Base-by-base conservation (phyloP, 2,329 filamentous ascomycete genomes). In the Aureobasidium subglaciale region DNA sequence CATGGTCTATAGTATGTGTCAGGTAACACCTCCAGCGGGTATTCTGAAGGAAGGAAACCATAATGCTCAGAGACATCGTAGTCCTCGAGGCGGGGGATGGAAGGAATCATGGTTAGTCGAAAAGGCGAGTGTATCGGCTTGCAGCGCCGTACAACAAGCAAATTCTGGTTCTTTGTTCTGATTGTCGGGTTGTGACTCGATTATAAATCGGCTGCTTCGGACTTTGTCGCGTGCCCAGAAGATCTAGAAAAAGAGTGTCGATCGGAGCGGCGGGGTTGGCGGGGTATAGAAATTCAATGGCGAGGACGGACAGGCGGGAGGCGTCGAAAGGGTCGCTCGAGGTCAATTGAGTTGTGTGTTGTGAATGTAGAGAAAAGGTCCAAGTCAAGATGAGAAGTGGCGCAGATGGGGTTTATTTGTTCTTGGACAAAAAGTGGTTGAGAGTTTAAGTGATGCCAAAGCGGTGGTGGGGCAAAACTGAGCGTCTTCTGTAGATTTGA, bases 1-100 rank as follows among this genome's bases (percentile, higher is more conserved):
- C 93, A 99, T 67, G 90, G 89, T 70, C 88, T 85, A 73, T 97
- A 99, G 76, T 96, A 97, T 2, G 87, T 82, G 67, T 96, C 88
- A 9, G 90, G 87, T 13, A 99, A 83, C 55, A 82, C 76, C 59
- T 88, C 84, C 60, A 97, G 77, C 38, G 93, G 93, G 32, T 87
- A 74, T 61, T 89, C 84, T 59, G 87, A 78, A 2, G 93, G 90
- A 54, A 99, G 82, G 74, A 99, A 99, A 65, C 93, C 93, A 73
- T 90, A 83, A 56, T 83, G 77, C 59, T 81, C 75, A 62, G 87
- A 88, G 70, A 90, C 82, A 72, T 87, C 88, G 74, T 95, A 95
- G 71, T 95, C 86, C 69, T 82, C 79, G 57, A 88, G 79, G 41
- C 65, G 66, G 54, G 74, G 75, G 11, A 76, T 69, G 59, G 70